These are phyloP conservation scores for Kalmusia sp. DNA, from an alignment of 2,329 filamentous ascomycete genomes.

Conservation along the genomic window DNA sequence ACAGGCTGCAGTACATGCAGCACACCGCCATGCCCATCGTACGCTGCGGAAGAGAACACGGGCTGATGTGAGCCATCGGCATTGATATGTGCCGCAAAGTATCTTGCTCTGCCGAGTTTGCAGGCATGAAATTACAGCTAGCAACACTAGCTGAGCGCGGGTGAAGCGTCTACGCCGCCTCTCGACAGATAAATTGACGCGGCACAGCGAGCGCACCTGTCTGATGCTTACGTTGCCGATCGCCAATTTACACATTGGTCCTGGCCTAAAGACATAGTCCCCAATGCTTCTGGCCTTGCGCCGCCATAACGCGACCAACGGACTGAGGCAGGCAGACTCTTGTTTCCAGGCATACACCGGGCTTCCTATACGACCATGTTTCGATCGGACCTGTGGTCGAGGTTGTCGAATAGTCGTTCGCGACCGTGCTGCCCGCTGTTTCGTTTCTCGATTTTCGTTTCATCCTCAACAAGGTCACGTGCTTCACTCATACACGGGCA, in stretches of 20 bases:
- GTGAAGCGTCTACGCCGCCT: slow-evolving; percentile 8
- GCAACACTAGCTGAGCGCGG: not conserved
- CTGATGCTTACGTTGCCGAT: not conserved
- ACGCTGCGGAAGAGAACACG: not conserved
- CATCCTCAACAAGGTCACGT: too few species aligned
- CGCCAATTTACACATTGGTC: not conserved
- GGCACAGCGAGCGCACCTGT: not conserved
- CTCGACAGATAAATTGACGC: not conserved
- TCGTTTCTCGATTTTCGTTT: not conserved
- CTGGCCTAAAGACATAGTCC: too few species aligned
- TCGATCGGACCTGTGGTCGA: not conserved
- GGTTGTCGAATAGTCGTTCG: not conserved
- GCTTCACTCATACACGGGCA: too few species aligned
- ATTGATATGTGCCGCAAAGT: not conserved
- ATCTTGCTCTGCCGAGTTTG: not conserved
- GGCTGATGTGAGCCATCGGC: not conserved
- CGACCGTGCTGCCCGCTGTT: not conserved
- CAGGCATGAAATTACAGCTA: not conserved
- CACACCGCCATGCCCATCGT: not conserved
- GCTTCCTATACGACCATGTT: not conserved
- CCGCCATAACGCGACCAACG: not conserved
- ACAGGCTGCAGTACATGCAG: not conserved
- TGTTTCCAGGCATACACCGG: not conserved
- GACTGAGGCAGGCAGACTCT: not conserved
- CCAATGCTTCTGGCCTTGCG: not conserved